A percentile compares a stretch with the other conserved stretches of the same genome.
Evolutionary conservation across 148 eudicot genomes (phyloP).

Genomic region (Silene latifolia): DNA sequence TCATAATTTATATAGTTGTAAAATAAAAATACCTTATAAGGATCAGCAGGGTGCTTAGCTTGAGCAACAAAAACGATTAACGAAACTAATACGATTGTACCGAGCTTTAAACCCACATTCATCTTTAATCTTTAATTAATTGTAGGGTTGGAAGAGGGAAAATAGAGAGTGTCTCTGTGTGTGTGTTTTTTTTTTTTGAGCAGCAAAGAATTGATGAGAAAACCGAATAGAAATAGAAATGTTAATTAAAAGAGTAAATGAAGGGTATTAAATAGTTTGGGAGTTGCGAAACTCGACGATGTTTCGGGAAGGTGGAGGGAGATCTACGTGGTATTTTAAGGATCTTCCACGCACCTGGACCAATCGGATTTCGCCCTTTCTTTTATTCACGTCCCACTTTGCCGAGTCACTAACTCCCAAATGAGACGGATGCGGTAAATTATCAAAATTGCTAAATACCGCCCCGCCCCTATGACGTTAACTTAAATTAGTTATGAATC

Average conservation of each 20-base stretch:
- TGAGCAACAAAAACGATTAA: constrained; percentile 32
- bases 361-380: constrained; percentile 44
- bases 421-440: no score
- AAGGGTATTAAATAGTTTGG: constrained; percentile 37
- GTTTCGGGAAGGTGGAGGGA: constrained; percentile 19
- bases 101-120: constrained; percentile 29
- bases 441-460: no score
- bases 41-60: constrained; percentile 49
- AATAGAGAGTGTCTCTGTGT: no score
- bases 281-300: constrained; percentile 35
- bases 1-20: background rate
- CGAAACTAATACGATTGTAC: constrained; percentile 22
- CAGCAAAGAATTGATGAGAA: no score
- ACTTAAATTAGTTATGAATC: no score
- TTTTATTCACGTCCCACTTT: background rate
- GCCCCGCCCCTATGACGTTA: no score
- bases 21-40: constrained; percentile 42
- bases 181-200: no score
- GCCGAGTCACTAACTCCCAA: no score
- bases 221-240: no score
- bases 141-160: no score
- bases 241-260: background rate
- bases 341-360: constrained; percentile 42
- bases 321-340: constrained; percentile 34
- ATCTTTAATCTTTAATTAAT: no score